phyloP scores from a whole-genome alignment of 2,329 filamentous ascomycete genomes.

The Diaporthe sp. region DNA sequence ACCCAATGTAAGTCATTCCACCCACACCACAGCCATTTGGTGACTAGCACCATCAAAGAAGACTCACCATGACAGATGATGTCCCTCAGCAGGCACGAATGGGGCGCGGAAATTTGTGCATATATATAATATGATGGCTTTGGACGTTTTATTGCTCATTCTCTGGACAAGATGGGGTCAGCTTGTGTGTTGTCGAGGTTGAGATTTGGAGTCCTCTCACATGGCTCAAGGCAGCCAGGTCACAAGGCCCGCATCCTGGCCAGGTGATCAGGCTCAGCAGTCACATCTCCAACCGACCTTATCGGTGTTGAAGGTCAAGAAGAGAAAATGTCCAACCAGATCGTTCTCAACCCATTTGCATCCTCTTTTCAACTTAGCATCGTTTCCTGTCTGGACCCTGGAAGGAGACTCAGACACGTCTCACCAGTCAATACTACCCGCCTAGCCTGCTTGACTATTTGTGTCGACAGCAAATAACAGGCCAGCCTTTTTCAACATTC shows the following conservation, averaged over 20 bases:
- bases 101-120: too few relatives aligned
- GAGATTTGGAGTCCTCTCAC: constrained; percentile 19
- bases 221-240: constrained; percentile 24
- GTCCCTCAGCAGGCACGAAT: background rate
- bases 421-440: background rate
- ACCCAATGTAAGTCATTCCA: background rate
- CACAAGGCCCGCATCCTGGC: constrained; percentile 23
- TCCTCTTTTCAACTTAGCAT: background rate
- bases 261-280: constrained; percentile 27
- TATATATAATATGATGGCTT: background rate
- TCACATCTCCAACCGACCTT: constrained; percentile 14
- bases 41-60: background rate
- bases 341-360: background rate
- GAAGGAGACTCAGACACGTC: constrained; percentile 6
- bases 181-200: background rate
- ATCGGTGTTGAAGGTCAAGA: background rate
- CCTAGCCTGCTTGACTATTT: background rate
- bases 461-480: background rate
- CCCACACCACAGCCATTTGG: too few relatives aligned
- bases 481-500: background rate
- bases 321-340: background rate
- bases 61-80: background rate
- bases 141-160: background rate
- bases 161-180: background rate
- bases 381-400: background rate